Base-by-base conservation (phyloP, 495 filamentous ascomycete genomes). In the Podospora comata region DNA sequence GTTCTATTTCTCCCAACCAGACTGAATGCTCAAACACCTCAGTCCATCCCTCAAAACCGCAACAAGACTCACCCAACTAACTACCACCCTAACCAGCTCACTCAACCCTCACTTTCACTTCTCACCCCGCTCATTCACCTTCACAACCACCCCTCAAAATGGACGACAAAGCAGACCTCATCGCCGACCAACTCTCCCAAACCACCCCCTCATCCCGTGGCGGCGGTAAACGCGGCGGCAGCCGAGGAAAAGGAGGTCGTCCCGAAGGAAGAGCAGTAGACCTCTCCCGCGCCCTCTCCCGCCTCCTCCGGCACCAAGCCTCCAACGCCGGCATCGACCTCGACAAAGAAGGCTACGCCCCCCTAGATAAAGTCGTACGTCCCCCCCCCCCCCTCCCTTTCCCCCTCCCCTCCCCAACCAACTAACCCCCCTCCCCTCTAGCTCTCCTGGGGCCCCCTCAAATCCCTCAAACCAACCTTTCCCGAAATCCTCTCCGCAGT, bases 301-400 rank as follows among this genome's bases (percentile, higher is more conserved):
- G 84, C 70, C 80, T 97, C 0, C 84, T 99, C 19, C 85, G 95
- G 26, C 95, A 99, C 77, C 92, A 89, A 60, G 95, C 96, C 5
- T 83, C 86, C 69, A 87, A 86, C 65, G 92, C 92, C 72, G 91
- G 92, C 0, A 76, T 99, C 60, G 84, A 81, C 71, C 82, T 98
- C 26, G 90, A 93, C 71, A 79, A 76, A 4, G 89, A 92, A 69
- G 95, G 96, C 5, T 99, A 90, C 74, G 92, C 90, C 16, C 88
- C 87, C 71, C 84, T 97, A 19, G 85, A 85, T 65, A 87, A 90
- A 70, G 87, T 97, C 72, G 93, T 97, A 79, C 80, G 91, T 64
- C 61, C 13, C 39, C 13, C 39, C 3, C 30, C 55, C 53, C 18
- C 66, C 65, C 11, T 65, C 65, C 11, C 27, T 26, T 62, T 68